These are phyloP conservation scores for Ploettnerulaceae sp. DNA, from an alignment of 2,329 filamentous ascomycete genomes.

Conservation along the genomic window DNA sequence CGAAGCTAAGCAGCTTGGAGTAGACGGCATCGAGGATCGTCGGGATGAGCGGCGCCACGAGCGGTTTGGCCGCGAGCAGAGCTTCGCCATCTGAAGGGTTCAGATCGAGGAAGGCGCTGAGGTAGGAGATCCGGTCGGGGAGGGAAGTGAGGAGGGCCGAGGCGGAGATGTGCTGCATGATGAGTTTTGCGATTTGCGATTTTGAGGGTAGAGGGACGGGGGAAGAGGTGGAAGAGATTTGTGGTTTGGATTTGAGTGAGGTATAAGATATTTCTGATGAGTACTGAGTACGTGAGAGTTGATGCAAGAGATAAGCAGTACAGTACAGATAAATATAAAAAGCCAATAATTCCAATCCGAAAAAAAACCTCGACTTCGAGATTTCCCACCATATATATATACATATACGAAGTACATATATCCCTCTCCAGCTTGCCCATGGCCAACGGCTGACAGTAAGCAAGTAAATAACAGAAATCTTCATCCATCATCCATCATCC, in stretches of 20 bases:
- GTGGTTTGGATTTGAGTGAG: background rate
- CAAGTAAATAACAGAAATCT: background rate
- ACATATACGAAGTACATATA: too few relatives aligned
- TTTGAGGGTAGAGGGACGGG: background rate
- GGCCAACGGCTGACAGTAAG: background rate
- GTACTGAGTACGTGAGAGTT: too few relatives aligned
- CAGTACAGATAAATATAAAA: too few relatives aligned
- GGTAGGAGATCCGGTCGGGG: conserved; percentile 26
- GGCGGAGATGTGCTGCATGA: conserved; percentile 31
- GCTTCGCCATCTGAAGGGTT: conserved; percentile 29
- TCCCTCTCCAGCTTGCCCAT: too few relatives aligned
- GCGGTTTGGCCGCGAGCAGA: conserved; percentile 29
- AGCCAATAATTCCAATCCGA: too few relatives aligned
- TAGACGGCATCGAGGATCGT: conserved; percentile 82
- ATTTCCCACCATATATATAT: too few relatives aligned
- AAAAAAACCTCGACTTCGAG: too few relatives aligned
- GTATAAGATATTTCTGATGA: background rate
- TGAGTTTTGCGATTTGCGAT: background rate
- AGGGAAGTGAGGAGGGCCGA: conserved; percentile 27
- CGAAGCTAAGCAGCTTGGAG: conserved; percentile 72
- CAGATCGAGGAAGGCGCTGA: conserved; percentile 28
- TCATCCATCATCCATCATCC: background rate
- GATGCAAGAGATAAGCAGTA: too few relatives aligned
- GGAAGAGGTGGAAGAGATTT: background rate
- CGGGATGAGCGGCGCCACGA: conserved; percentile 59